A percentile compares a stretch with the other conserved stretches of the same genome.
Conservation (phyloP, 129 eudicot species). For the Oenanthe sinensis region DNA sequence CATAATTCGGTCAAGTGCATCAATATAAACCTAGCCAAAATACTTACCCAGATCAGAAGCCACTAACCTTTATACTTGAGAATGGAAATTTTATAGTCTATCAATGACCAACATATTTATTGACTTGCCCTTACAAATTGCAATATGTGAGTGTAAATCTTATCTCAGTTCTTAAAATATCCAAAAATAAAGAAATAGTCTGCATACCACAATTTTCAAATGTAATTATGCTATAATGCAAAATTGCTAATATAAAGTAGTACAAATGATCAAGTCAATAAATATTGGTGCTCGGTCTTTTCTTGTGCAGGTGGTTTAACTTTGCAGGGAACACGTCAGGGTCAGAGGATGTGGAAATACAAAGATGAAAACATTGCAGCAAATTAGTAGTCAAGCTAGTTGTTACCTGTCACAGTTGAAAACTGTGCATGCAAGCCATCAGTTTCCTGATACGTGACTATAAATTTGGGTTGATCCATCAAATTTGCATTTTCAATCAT, state of each 20-base stretch:
- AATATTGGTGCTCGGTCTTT: background rate
- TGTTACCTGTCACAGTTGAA: slow-evolving; percentile 25
- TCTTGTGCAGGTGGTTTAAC: background rate
- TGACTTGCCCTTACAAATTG: background rate
- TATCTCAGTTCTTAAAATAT: background rate
- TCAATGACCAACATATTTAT: background rate
- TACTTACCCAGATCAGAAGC: background rate
- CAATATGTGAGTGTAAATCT: background rate
- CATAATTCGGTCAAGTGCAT: background rate
- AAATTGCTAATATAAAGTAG: background rate
- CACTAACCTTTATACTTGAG: background rate
- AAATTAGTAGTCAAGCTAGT: background rate
- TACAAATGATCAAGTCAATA: background rate
- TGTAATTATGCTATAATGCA: background rate
- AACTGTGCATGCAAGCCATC: slow-evolving; percentile 28
- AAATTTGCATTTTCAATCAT: slow-evolving; percentile 27
- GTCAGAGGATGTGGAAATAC: background rate
- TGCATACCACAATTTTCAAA: background rate
- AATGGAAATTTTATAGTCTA: background rate
- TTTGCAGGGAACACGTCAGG: background rate
- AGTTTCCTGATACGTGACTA: slow-evolving; percentile 36
- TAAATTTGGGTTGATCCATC: slow-evolving; percentile 65
- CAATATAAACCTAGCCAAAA: background rate
- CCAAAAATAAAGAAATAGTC: background rate
- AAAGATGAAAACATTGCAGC: background rate